A percentile compares a stretch with the other conserved stretches of the same genome.
These are phyloP conservation scores for Truncatella angustata DNA, from an alignment of 2,329 filamentous ascomycete species.

Conservation along the genomic window DNA sequence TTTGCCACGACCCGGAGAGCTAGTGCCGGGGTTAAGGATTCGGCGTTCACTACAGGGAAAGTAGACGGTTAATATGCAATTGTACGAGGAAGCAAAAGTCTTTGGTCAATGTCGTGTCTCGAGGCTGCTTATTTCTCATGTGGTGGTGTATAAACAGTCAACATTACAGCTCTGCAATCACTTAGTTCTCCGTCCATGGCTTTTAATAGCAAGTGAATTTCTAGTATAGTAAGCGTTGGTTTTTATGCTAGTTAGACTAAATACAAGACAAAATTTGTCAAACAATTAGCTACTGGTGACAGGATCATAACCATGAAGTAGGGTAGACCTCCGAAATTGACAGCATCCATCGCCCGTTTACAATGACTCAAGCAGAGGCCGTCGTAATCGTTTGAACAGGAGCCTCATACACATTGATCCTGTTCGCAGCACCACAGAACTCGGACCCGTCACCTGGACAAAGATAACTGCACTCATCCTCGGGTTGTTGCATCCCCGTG, in stretches of 20 bases:
- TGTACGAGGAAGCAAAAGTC: background rate
- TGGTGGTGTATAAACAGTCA: slow-evolving; percentile 7
- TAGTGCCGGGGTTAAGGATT: background rate
- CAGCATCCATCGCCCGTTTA: background rate
- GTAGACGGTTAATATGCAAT: background rate
- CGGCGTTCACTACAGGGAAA: slow-evolving; percentile 4
- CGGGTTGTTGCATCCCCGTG: background rate
- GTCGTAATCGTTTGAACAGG: too few species aligned
- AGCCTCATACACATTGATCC: background rate
- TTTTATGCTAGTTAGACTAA: too few species aligned
- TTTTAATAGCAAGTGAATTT: too few species aligned
- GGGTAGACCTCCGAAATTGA: background rate
- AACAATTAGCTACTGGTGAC: too few species aligned
- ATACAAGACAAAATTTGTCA: too few species aligned
- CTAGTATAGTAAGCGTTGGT: too few species aligned
- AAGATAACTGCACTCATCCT: slow-evolving; percentile 37
- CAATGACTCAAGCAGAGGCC: background rate
- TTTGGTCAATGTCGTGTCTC: background rate
- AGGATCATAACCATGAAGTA: too few species aligned
- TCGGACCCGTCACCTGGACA: slow-evolving; percentile 38
- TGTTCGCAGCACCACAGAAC: slow-evolving; percentile 1
- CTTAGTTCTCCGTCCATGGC: background rate
- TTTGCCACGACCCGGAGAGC: background rate
- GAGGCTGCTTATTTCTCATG: background rate
- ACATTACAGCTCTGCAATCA: slow-evolving; percentile 2